phyloP scores from a whole-genome alignment of 192 early-diverging fungal species.

The Coemansia sp. region DNA sequence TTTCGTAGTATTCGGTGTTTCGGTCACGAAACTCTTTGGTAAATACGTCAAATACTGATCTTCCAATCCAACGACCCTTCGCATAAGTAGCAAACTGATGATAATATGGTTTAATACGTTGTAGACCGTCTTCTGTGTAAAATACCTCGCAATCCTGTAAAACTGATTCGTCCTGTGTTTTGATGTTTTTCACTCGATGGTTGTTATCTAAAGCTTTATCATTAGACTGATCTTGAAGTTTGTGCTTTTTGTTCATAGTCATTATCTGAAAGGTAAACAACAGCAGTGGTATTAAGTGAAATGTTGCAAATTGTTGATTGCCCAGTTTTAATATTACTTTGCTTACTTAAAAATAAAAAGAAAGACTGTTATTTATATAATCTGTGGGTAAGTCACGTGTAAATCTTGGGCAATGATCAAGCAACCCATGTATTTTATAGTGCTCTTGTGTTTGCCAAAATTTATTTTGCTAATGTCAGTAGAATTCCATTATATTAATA shows the following conservation, averaged over 20 bases:
- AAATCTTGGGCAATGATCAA: not conserved
- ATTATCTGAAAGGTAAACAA: not conserved
- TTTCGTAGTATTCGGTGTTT: conserved; percentile 70
- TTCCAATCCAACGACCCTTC: conserved; percentile 86
- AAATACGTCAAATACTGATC: conserved; percentile 78
- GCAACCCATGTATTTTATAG: too few species aligned
- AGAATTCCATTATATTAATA: too few species aligned
- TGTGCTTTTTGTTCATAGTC: not conserved
- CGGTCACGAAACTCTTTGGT: conserved; percentile 86
- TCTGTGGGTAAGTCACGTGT: not conserved
- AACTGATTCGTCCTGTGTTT: not conserved
- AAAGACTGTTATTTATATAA: not conserved
- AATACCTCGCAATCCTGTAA: conserved; percentile 15
- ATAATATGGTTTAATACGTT: conserved; percentile 76
- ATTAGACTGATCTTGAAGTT: not conserved
- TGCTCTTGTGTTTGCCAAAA: too few species aligned
- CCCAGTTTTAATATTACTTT: not conserved
- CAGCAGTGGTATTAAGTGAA: not conserved
- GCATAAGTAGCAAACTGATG: conserved; percentile 78
- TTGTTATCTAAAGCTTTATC: not conserved
- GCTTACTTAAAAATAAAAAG: not conserved
- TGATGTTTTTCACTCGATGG: not conserved
- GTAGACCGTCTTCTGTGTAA: conserved; percentile 30
- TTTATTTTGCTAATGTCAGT: too few species aligned
- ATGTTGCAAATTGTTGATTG: not conserved